phyloP scores from a whole-genome alignment of 352 stramenopile species.

The Phytophthora uliginosa region DNA sequence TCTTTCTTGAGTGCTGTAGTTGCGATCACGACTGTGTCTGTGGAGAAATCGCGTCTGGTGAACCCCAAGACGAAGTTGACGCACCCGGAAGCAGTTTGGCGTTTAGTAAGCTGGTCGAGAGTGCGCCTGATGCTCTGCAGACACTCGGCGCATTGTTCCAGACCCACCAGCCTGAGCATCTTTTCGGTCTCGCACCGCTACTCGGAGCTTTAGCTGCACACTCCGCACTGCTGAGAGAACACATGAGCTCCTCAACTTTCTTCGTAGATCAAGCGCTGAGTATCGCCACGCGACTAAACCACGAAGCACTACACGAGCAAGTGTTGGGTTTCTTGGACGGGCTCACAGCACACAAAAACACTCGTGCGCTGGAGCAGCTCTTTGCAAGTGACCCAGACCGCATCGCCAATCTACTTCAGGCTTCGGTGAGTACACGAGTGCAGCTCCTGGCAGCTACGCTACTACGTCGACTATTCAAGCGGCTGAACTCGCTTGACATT shows the following conservation, averaged over 20 bases:
- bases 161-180: conserved; percentile 41
- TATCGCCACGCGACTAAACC: conserved; percentile 47
- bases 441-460: conserved; percentile 48
- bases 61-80: neutral
- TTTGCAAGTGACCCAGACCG: conserved; percentile 62
- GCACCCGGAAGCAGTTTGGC: conserved; percentile 17
- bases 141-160: conserved; percentile 54
- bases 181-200: conserved; percentile 56
- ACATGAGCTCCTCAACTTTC: conserved; percentile 43
- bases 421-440: conserved; percentile 35
- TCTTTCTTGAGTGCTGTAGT: conserved; percentile 52
- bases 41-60: neutral
- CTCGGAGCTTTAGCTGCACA: conserved; percentile 53
- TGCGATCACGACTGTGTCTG: conserved; percentile 24
- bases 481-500: conserved; percentile 47
- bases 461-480: conserved; percentile 70
- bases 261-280: conserved; percentile 50
- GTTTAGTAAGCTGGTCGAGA: conserved; percentile 55
- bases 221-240: conserved; percentile 34
- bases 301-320: conserved; percentile 52
- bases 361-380: conserved; percentile 45
- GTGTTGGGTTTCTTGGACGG: conserved; percentile 56
- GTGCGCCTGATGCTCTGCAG: conserved; percentile 28
- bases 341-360: conserved; percentile 65
- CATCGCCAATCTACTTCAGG: conserved; percentile 65